Conservation (phyloP, 2,329 filamentous ascomycete genomes). For the Emmonsia crescens region DNA sequence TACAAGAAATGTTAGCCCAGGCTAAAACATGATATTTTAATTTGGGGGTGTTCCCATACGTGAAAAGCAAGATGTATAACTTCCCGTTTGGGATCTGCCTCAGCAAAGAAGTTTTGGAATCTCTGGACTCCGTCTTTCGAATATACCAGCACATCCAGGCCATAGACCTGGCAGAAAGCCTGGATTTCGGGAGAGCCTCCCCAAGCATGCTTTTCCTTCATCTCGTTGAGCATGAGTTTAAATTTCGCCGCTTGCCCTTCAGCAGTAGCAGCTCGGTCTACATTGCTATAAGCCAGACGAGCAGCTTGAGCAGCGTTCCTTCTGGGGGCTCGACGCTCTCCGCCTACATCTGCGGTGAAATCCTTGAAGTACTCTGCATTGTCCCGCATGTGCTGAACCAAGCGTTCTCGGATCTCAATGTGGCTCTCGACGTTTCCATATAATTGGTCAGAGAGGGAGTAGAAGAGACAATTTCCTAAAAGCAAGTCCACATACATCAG, state of each 20-base stretch:
- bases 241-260: slow-evolving; percentile 49
- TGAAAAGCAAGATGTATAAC: slow-evolving; percentile 52
- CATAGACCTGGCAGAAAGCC: slow-evolving; percentile 53
- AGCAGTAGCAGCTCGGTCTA: slow-evolving; percentile 40
- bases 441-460: slow-evolving; percentile 56
- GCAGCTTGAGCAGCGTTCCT: slow-evolving; percentile 35
- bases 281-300: slow-evolving; percentile 39
- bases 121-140: slow-evolving; percentile 28
- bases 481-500: background rate
- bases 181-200: slow-evolving; percentile 58
- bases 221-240: slow-evolving; percentile 46
- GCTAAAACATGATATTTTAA: background rate
- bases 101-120: slow-evolving; percentile 36
- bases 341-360: slow-evolving; percentile 49
- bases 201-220: slow-evolving; percentile 51
- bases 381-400: slow-evolving; percentile 52
- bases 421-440: slow-evolving; percentile 50
- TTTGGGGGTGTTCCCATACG: slow-evolving; percentile 34
- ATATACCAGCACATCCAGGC: slow-evolving; percentile 54
- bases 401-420: slow-evolving; percentile 45
- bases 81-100: slow-evolving; percentile 22
- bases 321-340: slow-evolving; percentile 48
- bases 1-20: slow-evolving; percentile 24
- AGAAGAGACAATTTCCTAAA: slow-evolving; percentile 59
- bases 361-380: slow-evolving; percentile 53